Evolutionary conservation across 2,329 filamentous ascomycete species (phyloP), one percentile per base, ranked within the genome.

Genomic region (Fusarium gaditjirri): DNA sequence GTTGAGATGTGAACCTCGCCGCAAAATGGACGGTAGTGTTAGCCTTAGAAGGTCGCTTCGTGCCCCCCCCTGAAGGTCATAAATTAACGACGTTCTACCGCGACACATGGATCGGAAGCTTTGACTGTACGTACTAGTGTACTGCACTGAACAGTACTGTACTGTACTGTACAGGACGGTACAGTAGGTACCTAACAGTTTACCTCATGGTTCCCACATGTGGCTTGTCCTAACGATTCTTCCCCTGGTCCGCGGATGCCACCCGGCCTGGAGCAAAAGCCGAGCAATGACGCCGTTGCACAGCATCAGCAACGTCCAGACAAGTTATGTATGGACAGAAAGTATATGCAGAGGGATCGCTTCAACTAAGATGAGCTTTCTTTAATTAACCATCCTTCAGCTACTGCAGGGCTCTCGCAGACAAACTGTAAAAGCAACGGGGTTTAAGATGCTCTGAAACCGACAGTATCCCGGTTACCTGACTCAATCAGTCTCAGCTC

Each of bases 221-320:
- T 42, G 46, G 53, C 56, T 49, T 71, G 68, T 23, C 27, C 21
- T 31, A 41, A 50, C 47, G 39, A 46, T 31, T 52, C 54, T 49
- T 69, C 58, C 68, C 68, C 69, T 71, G 58, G 63, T 57, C 69
- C 69, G 69, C 63, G 68, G 69, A 71, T 71, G 63, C 58, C 54
- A 71, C 50, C 68, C 58, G 65, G 55, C 31, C 44, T 47, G 39
- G 42, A 60, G 38, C 39, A 68, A 44, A 27, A 53, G 31, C 27
- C 39, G 39, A 43, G 53, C 19, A 44, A 62, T 68, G 63, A 62
- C 35, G 56, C 54, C 47, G 54, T 31, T 43, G 17, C 42, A 42
- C 14, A 55, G 63, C 38, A 53, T 35, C 64, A 65, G 42, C 42
- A 33, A 39, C 23, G n/a, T 50, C 25, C 12, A 43, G n/a, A 66